Base-by-base conservation (phyloP, 2,329 filamentous ascomycete genomes). In the Myriosclerotinia curreyana region DNA sequence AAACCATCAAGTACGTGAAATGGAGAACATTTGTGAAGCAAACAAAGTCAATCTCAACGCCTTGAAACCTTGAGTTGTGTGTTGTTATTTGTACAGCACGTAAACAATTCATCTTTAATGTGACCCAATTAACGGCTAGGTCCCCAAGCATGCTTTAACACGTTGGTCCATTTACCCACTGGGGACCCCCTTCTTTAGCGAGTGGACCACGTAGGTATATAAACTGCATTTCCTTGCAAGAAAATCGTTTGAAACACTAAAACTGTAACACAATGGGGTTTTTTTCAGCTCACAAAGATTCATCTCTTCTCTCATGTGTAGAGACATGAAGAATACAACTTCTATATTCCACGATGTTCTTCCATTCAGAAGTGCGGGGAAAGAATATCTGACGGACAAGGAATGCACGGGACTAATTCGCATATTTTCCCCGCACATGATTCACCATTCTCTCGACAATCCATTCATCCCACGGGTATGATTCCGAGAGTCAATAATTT, bases 161-260 rank as follows among this genome's bases (percentile, higher is more conserved):
- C 34, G 17, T 31, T 42, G 46, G 34, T 14, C 42, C 61, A 63
- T 28, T 42, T 46, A 54, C 17, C 20, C 38, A 54, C 50, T 54
- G 31, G 44, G 44, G 44, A 36, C 46, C 52, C 52, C 61, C 28
- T 58, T 56, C 48, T 58, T 63, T 49, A 63, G 53, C 52, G 52
- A 59, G 53, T 52, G 61, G 42, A 56, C 61, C 61, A 63, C 61
- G 61, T 63, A 60, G 58, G 59, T 56, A 56, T 56, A 56, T 63
- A 63, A 48, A 58, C 52, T 49, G 44, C 40, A 31, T 49, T 48
- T 31, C 61, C 44, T 36, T 56, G 40, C 22, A 56, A 63, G 17
- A 51, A 51, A 50, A 49, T 6, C 34, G 20, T 38, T 14, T 36
- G n/a, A 22, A 58, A 58, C 50, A 58, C 25, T 40, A 51, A 63